Percentiles rank a stretch among this genome's conserved stretches.
phyloP scores from a whole-genome alignment of 768 basidiomycete genomes.

The Coprinopsis cinerea region DNA sequence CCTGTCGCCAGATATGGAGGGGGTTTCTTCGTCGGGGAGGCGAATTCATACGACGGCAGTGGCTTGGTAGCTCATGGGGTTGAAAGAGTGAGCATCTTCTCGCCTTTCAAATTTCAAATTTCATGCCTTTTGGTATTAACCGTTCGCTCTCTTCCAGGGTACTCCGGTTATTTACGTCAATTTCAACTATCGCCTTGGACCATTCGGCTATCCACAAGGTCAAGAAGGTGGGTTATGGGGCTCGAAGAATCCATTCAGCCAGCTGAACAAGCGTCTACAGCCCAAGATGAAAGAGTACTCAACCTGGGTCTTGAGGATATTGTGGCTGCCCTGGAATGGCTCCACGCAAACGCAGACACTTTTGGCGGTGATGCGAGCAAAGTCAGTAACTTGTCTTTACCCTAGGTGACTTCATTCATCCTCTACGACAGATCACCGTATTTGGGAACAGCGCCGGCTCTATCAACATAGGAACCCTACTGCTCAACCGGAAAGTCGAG shows the following conservation, averaged over 20 bases:
- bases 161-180: slow-evolving; percentile 38
- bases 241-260: too few relatives aligned
- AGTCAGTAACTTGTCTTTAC: slow-evolving; percentile 14
- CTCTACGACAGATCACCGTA: slow-evolving; percentile 37
- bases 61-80: slow-evolving; percentile 30
- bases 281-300: slow-evolving; percentile 29
- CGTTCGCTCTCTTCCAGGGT: slow-evolving; percentile 18
- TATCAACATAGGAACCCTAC: slow-evolving; percentile 35
- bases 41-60: slow-evolving; percentile 25
- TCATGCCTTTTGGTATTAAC: too few relatives aligned
- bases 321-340: slow-evolving; percentile 43
- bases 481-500: slow-evolving; percentile 27
- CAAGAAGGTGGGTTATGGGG: slow-evolving; percentile 28
- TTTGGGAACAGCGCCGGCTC: slow-evolving; percentile 56
- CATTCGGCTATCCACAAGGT: slow-evolving; percentile 40
- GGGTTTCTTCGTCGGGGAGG: slow-evolving; percentile 23
- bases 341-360: slow-evolving; percentile 49
- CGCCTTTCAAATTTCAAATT: too few relatives aligned
- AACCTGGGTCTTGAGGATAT: slow-evolving; percentile 45
- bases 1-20: slow-evolving; percentile 30
- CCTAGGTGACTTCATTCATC: neutral
- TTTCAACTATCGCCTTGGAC: slow-evolving; percentile 37
- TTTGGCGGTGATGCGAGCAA: slow-evolving; percentile 52
- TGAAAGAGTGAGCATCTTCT: slow-evolving; percentile 22
- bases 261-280: slow-evolving; percentile 18